Conservation (phyloP, 139 green algal species). For the Penium margaritaceum region DNA sequence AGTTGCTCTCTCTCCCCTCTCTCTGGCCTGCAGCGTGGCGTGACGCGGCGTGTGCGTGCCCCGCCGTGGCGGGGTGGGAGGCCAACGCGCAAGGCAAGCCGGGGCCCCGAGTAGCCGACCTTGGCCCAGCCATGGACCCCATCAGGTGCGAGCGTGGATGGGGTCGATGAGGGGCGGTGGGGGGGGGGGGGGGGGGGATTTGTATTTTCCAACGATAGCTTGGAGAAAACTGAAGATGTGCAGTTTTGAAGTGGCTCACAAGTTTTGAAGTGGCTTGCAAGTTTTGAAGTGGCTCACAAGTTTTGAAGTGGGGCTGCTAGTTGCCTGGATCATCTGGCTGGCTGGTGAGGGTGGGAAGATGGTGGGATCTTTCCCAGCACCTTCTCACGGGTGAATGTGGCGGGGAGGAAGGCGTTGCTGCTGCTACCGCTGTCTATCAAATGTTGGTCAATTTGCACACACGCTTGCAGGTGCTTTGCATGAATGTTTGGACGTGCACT, state of each 20-base stretch:
- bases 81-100: constrained; percentile 55
- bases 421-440: too few relatives aligned
- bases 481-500: too few relatives aligned
- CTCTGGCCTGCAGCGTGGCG: constrained; percentile 7
- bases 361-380: too few relatives aligned
- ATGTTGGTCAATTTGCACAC: too few relatives aligned
- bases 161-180: constrained; percentile 65
- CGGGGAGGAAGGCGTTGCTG: too few relatives aligned
- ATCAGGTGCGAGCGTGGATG: constrained; percentile 18
- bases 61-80: constrained; percentile 67
- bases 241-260: constrained; percentile 3
- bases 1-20: too few relatives aligned
- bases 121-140: constrained; percentile 69
- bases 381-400: too few relatives aligned
- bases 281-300: background rate
- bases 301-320: background rate
- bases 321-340: background rate
- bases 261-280: background rate
- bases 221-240: background rate
- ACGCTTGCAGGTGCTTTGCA: too few relatives aligned
- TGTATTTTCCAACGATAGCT: background rate
- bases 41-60: background rate
- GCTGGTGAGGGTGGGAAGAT: too few relatives aligned
- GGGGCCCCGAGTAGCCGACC: constrained; percentile 54
- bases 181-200: constrained; percentile 47